phyloP scores from a whole-genome alignment of 768 basidiomycete species.

The Chlorophyllum brunneum region DNA sequence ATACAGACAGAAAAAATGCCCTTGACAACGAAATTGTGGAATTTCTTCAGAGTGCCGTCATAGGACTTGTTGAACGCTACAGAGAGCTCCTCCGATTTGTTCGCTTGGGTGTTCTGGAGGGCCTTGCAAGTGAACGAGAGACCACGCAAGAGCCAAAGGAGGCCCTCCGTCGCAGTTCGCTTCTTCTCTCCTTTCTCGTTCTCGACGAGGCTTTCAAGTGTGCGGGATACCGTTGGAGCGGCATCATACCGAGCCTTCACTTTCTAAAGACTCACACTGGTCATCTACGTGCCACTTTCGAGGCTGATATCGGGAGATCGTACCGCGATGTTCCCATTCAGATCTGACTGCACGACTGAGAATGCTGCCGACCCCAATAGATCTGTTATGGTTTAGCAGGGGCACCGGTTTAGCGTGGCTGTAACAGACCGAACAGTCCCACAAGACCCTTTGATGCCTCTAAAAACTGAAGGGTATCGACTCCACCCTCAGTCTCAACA shows the following conservation, averaged over 20 bases:
- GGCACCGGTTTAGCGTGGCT: neutral
- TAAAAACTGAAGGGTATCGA: conserved; percentile 85
- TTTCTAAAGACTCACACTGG: conserved; percentile 61
- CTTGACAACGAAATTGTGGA: conserved; percentile 77
- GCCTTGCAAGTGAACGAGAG: conserved; percentile 86
- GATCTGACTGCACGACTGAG: conserved; percentile 73
- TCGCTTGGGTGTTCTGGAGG: conserved; percentile 64
- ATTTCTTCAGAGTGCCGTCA: conserved; percentile 74
- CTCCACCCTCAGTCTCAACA: conserved; percentile 82
- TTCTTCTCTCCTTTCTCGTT: conserved; percentile 89
- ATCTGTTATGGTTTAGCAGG: conserved; percentile 42
- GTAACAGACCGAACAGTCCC: conserved; percentile 79
- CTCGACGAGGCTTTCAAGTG: conserved; percentile 79
- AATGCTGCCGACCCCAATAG: conserved; percentile 86
- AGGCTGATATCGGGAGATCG: conserved; percentile 22
- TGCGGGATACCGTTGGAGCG: conserved; percentile 57
- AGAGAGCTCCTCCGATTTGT: conserved; percentile 61
- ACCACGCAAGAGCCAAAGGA: conserved; percentile 92
- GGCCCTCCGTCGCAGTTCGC: conserved; percentile 81
- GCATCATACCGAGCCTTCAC: conserved; percentile 76
- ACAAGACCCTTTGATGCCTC: conserved; percentile 88
- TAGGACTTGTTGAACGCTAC: conserved; percentile 80
- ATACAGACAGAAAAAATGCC: conserved; percentile 53
- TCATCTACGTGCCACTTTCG: neutral
- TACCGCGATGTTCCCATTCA: conserved; percentile 90